Conservation (phyloP, 1,284 basidiomycete species). For the Trametes hirsuta region DNA sequence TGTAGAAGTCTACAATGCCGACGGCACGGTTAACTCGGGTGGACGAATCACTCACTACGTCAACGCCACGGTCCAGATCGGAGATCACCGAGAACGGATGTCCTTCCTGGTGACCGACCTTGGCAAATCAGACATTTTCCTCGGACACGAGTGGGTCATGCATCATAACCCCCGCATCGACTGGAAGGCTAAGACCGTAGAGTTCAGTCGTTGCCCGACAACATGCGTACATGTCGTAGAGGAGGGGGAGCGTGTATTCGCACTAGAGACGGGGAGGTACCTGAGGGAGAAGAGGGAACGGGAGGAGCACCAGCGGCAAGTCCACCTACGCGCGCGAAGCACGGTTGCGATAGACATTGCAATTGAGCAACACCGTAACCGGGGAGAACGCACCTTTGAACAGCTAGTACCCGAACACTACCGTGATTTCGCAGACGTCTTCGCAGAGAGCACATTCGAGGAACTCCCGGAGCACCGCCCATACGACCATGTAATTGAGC, state of each 20-base stretch:
- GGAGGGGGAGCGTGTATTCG: neutral
- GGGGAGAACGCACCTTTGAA: constrained; percentile 4
- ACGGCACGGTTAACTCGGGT: neutral
- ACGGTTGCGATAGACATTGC: constrained; percentile 5
- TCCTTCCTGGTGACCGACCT: constrained; percentile 4
- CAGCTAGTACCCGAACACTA: constrained; percentile 18
- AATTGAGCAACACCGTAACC: neutral
- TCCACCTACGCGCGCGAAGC: neutral
- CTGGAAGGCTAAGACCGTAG: neutral
- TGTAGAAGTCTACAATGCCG: neutral
- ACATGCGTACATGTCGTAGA: neutral
- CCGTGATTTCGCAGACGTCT: constrained; percentile 18
- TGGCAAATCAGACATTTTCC: constrained; percentile 7
- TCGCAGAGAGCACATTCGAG: constrained; percentile 14
- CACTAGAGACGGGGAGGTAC: neutral
- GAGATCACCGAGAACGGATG: constrained; percentile 4
- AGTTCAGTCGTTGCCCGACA: constrained; percentile 1
- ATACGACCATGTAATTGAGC: constrained; percentile 24
- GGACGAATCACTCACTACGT: neutral
- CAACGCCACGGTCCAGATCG: neutral
- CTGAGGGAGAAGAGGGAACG: neutral
- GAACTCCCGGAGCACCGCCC: constrained; percentile 16
- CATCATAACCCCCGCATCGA: constrained; percentile 13
- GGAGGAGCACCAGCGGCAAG: neutral
- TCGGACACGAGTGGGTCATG: constrained; percentile 14